Percentiles rank a stretch among this genome's conserved stretches.
Evolutionary conservation across 2,329 filamentous ascomycete species (phyloP).

Genomic region (Falciphora oryzae): DNA sequence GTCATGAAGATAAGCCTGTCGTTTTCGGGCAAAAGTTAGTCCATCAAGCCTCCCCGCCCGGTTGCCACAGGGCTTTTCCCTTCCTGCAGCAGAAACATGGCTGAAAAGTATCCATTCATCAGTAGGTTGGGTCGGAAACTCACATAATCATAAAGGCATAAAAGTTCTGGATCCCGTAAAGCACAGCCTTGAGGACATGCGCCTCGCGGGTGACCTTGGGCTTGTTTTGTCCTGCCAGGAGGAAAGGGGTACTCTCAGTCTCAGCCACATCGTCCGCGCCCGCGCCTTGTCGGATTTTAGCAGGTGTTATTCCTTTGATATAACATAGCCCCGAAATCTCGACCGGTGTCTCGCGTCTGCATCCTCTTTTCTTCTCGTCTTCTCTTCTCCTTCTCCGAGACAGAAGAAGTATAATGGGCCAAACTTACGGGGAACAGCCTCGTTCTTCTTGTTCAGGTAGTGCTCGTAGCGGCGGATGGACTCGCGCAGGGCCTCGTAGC

Average conservation of each 20-base stretch:
- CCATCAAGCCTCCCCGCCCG: background rate
- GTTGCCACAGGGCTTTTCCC: background rate
- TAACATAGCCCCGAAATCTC: background rate
- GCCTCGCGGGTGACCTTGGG: conserved; percentile 57
- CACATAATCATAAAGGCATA: conserved; percentile 99
- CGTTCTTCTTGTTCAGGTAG: conserved; percentile 39
- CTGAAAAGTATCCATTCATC: background rate
- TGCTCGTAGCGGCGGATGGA: conserved; percentile 71
- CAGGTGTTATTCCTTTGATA: conserved; percentile 9
- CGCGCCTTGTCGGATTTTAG: conserved; percentile 17
- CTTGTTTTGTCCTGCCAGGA: conserved; percentile 68
- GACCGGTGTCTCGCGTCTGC: background rate
- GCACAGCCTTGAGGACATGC: conserved; percentile 70
- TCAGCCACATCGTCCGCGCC: conserved; percentile 30
- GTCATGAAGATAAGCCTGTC: conserved; percentile 96
- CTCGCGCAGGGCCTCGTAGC: conserved; percentile 85
- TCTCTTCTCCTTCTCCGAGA: background rate
- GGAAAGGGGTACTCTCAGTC: conserved; percentile 60
- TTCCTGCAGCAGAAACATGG: background rate
- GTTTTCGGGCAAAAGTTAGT: background rate
- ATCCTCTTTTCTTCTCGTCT: background rate
- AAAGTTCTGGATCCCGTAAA: conserved; percentile 93
- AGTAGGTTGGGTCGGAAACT: conserved; percentile 36
- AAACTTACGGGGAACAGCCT: conserved; percentile 51
- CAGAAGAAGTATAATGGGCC: background rate